phyloP scores from a whole-genome alignment of 768 basidiomycete genomes.

The Leccinum boreale region DNA sequence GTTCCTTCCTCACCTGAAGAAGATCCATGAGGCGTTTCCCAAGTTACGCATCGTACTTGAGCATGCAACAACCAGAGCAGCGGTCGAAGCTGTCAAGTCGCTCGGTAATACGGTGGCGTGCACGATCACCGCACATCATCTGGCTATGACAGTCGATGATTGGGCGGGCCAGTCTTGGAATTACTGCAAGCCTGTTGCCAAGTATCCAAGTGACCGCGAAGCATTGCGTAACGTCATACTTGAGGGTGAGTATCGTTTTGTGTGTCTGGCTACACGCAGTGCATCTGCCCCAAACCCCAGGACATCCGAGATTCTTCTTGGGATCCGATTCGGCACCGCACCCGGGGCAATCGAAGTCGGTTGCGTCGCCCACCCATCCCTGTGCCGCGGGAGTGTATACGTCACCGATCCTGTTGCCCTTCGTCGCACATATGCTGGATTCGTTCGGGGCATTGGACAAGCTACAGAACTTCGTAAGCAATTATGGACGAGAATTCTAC shows the following conservation, averaged over 20 bases:
- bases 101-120: conserved; percentile 86
- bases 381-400: conserved; percentile 99
- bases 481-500: conserved; percentile 82
- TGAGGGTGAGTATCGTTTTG: conserved; percentile 49
- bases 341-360: conserved; percentile 63
- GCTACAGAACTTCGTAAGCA: conserved; percentile 77
- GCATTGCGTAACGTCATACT: conserved; percentile 75
- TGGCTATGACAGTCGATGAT: conserved; percentile 90
- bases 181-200: conserved; percentile 98
- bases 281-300: conserved; percentile 33
- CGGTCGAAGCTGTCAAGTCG: conserved; percentile 80
- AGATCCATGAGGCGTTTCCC: conserved; percentile 82
- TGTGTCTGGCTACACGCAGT: neutral
- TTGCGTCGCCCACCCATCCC: conserved; percentile 60
- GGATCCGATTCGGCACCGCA: conserved; percentile 98
- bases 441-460: conserved; percentile 83
- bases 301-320: conserved; percentile 94
- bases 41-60: conserved; percentile 92
- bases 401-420: conserved; percentile 84
- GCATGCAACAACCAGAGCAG: conserved; percentile 91
- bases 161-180: conserved; percentile 96
- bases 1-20: conserved; percentile 85
- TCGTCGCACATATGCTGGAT: conserved; percentile 85
- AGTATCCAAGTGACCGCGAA: conserved; percentile 87
- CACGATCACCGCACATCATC: conserved; percentile 96